Evolutionary conservation across 2,329 filamentous ascomycete genomes (phyloP).

Genomic region (Pseudogymnoascus sp.): DNA sequence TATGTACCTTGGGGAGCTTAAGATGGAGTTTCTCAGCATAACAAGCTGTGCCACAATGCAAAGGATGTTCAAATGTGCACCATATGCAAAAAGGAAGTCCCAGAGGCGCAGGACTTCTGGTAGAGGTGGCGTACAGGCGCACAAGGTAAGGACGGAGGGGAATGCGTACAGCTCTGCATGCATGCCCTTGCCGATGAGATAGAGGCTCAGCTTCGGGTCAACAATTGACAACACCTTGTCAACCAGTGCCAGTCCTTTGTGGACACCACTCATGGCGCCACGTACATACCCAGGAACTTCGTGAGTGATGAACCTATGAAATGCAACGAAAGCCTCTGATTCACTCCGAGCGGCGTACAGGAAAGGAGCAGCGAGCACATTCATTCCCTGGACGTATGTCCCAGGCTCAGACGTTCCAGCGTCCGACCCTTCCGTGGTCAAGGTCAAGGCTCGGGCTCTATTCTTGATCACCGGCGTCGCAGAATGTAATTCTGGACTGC

Average conservation of each 20-base stretch:
- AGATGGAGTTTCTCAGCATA: conserved; percentile 74
- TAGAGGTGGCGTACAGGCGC: conserved; percentile 89
- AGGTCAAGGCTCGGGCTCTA: conserved; percentile 48
- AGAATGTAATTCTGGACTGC: conserved; percentile 24
- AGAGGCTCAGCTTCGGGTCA: conserved; percentile 77
- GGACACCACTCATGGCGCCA: conserved; percentile 94
- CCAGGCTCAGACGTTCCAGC: conserved; percentile 59
- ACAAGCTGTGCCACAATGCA: conserved; percentile 95
- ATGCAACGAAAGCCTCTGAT: conserved; percentile 87
- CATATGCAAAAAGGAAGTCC: conserved; percentile 97
- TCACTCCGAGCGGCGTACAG: conserved; percentile 92
- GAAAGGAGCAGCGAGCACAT: conserved; percentile 92
- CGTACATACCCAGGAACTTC: conserved; percentile 93
- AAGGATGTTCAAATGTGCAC: conserved; percentile 86
- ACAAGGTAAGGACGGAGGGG: conserved; percentile 87
- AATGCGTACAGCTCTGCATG: conserved; percentile 95
- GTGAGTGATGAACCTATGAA: conserved; percentile 76
- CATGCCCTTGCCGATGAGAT: conserved; percentile 79
- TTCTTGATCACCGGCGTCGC: conserved; percentile 31
- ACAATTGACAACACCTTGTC: conserved; percentile 89
- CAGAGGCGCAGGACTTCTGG: conserved; percentile 89
- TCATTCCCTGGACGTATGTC: conserved; percentile 98
- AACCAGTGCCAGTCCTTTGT: conserved; percentile 82
- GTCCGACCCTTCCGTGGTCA: conserved; percentile 60
- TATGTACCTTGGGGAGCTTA: conserved; percentile 73